A percentile compares a stretch with the other conserved stretches of the same genome.
Evolutionary conservation across 164 flowering plant genomes (phyloP).

Genomic region (Taxillus chinensis): DNA sequence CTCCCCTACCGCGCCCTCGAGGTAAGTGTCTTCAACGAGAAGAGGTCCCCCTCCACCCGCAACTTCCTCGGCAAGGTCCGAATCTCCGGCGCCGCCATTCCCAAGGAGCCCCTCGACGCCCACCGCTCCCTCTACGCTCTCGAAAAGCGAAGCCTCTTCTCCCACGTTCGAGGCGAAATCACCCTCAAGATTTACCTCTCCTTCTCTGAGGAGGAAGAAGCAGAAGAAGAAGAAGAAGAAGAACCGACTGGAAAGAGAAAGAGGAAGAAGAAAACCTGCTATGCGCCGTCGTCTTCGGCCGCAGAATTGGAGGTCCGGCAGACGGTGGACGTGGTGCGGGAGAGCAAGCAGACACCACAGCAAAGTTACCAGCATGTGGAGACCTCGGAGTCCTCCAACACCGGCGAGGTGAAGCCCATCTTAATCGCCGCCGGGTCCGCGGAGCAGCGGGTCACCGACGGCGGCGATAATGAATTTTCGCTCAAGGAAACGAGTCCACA

Average conservation of each 20-base stretch:
- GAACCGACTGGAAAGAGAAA: slow-evolving; percentile 5
- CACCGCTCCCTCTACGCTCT: slow-evolving; percentile 29
- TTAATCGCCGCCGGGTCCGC: slow-evolving; percentile 20
- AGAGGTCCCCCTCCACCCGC: slow-evolving; percentile 32
- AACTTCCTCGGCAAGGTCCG: slow-evolving; percentile 49
- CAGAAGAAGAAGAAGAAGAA: slow-evolving; percentile 8
- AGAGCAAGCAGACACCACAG: slow-evolving; percentile 10
- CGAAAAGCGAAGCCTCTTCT: slow-evolving; percentile 50
- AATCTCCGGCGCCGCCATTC: slow-evolving; percentile 31
- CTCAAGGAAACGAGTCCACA: slow-evolving; percentile 51
- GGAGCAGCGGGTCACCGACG: slow-evolving; percentile 9
- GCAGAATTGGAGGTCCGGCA: slow-evolving; percentile 4
- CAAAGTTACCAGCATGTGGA: slow-evolving; percentile 11
- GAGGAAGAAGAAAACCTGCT: slow-evolving; percentile 36
- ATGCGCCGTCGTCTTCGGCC: slow-evolving; percentile 3
- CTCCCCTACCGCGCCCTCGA: slow-evolving; percentile 43
- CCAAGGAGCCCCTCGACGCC: slow-evolving; percentile 31
- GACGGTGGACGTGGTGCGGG: slow-evolving; percentile 19
- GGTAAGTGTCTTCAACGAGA: slow-evolving; percentile 45
- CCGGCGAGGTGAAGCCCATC: slow-evolving; percentile 38
- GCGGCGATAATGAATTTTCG: slow-evolving; percentile 27
- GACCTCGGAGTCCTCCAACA: slow-evolving; percentile 17
- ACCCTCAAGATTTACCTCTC: slow-evolving; percentile 40
- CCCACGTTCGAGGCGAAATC: slow-evolving; percentile 53
- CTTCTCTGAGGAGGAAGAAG: slow-evolving; percentile 22